A percentile compares a stretch with the other conserved stretches of the same genome.
Evolutionary conservation across 768 basidiomycete genomes (phyloP).

Genomic region (Boletus patriciae): DNA sequence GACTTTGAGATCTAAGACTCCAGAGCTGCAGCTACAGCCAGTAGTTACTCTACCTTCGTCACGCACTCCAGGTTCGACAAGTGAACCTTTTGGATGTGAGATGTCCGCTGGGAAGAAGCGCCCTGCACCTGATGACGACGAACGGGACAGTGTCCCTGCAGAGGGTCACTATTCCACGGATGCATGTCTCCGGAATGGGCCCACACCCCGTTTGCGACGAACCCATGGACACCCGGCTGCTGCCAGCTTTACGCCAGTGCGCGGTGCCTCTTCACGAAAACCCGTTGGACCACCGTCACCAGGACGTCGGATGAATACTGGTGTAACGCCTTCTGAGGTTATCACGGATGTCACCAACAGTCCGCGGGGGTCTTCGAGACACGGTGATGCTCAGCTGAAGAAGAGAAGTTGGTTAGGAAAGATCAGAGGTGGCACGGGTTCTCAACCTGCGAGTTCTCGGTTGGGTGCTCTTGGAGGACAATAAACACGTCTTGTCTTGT

Average conservation of each 20-base stretch:
- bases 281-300: constrained; percentile 44
- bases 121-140: constrained; percentile 75
- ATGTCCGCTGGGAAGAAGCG: constrained; percentile 63
- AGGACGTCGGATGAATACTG: constrained; percentile 43
- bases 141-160: constrained; percentile 56
- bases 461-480: constrained; percentile 26
- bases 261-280: constrained; percentile 46
- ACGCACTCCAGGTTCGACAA: constrained; percentile 49
- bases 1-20: constrained; percentile 50
- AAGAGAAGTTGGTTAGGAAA: constrained; percentile 73
- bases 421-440: constrained; percentile 47
- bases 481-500: constrained; percentile 19
- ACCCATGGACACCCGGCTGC: constrained; percentile 55
- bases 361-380: constrained; percentile 39
- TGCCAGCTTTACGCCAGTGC: constrained; percentile 65
- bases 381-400: constrained; percentile 34
- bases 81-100: constrained; percentile 34
- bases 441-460: constrained; percentile 22
- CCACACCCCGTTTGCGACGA: constrained; percentile 61
- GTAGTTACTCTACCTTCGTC: constrained; percentile 29
- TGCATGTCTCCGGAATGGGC: constrained; percentile 39
- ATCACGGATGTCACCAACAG: constrained; percentile 70
- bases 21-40: constrained; percentile 39
- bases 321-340: constrained; percentile 35
- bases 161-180: constrained; percentile 58